Evolutionary conservation across 345 rosid genomes (phyloP).

Genomic region (Populus ilicifolia): DNA sequence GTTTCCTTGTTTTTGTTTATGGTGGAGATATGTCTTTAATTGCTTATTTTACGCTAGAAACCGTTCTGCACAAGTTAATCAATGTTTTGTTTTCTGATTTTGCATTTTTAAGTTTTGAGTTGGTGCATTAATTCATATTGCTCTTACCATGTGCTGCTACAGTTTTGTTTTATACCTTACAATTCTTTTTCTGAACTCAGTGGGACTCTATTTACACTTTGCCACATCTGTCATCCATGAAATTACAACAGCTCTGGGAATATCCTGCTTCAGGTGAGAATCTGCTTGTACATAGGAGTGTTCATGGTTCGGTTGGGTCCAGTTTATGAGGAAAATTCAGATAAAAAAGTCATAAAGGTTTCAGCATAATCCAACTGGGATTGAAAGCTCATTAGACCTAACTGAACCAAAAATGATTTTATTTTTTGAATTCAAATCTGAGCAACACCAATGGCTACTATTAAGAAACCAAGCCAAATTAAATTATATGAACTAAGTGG

Average conservation of each 20-base stretch:
- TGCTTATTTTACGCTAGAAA: background rate
- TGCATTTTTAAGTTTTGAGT: background rate
- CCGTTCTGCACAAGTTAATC: background rate
- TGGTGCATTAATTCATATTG: background rate
- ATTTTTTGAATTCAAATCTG: background rate
- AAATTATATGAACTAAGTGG: background rate
- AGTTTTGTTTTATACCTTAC: slow-evolving; percentile 15
- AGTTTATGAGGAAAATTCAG: background rate
- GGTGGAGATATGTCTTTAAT: background rate
- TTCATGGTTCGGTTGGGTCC: background rate
- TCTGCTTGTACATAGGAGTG: background rate
- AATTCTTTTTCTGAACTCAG: slow-evolving; percentile 38
- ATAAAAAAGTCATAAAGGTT: background rate
- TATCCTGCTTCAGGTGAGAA: slow-evolving; percentile 88
- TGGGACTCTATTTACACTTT: slow-evolving; percentile 70
- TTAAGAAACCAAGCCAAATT: background rate
- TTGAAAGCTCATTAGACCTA: background rate
- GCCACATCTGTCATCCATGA: slow-evolving; percentile 92
- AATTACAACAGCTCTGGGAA: slow-evolving; percentile 90
- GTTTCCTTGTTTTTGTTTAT: background rate
- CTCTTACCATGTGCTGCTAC: background rate
- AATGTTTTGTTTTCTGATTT: background rate
- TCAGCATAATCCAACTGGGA: background rate
- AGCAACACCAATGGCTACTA: background rate
- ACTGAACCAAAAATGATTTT: background rate